Evolutionary conservation across 805 yeast genomes (phyloP), one percentile per base, ranked within the genome.

Genomic region (Sugiyamaella mastotermitis): DNA sequence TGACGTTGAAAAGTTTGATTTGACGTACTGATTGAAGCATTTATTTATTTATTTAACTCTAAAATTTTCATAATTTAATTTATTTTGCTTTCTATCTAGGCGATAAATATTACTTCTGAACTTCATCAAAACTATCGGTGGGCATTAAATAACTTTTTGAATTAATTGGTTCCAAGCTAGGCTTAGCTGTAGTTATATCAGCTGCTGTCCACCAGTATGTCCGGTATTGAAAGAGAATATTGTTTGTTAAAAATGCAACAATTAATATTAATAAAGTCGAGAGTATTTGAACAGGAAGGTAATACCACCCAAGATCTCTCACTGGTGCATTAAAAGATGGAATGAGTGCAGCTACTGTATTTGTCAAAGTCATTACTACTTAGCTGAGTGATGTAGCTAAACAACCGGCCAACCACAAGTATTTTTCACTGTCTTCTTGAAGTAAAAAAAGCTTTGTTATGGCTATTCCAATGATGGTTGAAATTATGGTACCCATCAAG

Each of bases 141-240:
- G n/a, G n/a, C n/a, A n/a, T n/a, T n/a, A n/a, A n/a, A n/a, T n/a
- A n/a, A n/a, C n/a, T n/a, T n/a, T n/a, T n/a, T n/a, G n/a, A n/a
- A n/a, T n/a, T n/a, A n/a, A n/a, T n/a, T n/a, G n/a, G n/a, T n/a
- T n/a, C n/a, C n/a, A n/a, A n/a, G n/a, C n/a, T n/a, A n/a, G n/a
- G n/a, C n/a, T n/a, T n/a, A n/a, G n/a, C n/a, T n/a, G n/a, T n/a
- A n/a, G n/a, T n/a, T n/a, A n/a, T n/a, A n/a, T n/a, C n/a, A n/a
- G n/a, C n/a, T n/a, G n/a, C n/a, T n/a, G 69, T 66, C 80, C 81
- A 74, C 83, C 84, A 79, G 51, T 62, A 74, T 2, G 53, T 54
- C 1, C 85, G 85, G 50, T 78, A 79, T 30, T 53, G 52, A 34
- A 80, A 53, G 3, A 70, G 40, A 1, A 79, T 50, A 46, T 78